Conservation (phyloP, 768 basidiomycete genomes). For the Ramaria sp. region DNA sequence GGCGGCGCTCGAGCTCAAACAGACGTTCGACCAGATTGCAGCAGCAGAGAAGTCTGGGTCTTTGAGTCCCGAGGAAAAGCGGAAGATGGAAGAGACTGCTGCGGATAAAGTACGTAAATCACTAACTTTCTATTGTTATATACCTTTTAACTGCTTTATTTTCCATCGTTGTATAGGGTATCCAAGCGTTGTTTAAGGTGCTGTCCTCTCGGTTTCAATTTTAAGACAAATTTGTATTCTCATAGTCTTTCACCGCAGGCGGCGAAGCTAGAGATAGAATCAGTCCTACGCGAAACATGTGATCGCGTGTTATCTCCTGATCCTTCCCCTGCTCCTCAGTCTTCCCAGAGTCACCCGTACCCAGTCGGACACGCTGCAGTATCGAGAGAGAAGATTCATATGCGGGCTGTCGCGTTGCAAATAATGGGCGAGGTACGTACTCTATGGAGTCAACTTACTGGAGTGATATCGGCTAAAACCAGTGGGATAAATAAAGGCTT, state of each 20-base stretch:
- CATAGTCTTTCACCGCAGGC: slow-evolving; percentile 36
- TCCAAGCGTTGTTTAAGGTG: slow-evolving; percentile 87
- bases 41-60: slow-evolving; percentile 83
- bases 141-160: no score
- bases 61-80: slow-evolving; percentile 66
- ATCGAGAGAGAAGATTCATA: slow-evolving; percentile 39
- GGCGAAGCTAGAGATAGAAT: slow-evolving; percentile 85
- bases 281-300: slow-evolving; percentile 79
- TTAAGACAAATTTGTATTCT: no score
- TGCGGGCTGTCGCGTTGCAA: slow-evolving; percentile 74
- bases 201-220: neutral
- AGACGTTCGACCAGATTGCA: slow-evolving; percentile 85
- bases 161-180: slow-evolving; percentile 27
- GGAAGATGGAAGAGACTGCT: slow-evolving; percentile 79
- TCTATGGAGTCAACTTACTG: neutral
- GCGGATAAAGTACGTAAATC: slow-evolving; percentile 57
- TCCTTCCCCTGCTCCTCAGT: neutral
- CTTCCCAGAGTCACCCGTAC: neutral
- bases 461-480: neutral
- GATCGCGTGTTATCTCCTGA: slow-evolving; percentile 48
- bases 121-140: neutral
- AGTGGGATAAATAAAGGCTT: slow-evolving; percentile 28
- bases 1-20: slow-evolving; percentile 80
- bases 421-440: slow-evolving; percentile 52
- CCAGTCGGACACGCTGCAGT: slow-evolving; percentile 13